Base-by-base conservation (phyloP, 202 grass and related monocot genomes). In the Eragrostis tef region DNA sequence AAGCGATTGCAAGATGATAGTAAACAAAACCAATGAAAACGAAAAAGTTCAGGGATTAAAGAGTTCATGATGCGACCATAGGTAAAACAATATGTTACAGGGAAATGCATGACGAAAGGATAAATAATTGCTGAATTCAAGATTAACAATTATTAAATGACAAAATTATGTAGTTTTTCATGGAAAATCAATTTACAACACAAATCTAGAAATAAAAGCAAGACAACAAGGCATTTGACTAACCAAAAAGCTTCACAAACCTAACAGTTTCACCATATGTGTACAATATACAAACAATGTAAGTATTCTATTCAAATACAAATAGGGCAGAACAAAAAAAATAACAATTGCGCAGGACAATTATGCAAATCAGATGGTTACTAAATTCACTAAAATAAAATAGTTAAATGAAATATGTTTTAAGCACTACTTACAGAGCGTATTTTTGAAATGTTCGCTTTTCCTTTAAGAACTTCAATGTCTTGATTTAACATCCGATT, bases 401-500 rank as follows among this genome's bases (percentile, higher is more conserved):
- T 63, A 31, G 4, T 70, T 74, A 41, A 66, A 47, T 61, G 44
- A 59, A 11, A 70, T 64, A 27, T 39, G 26, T 20, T 19, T 22
- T 56, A 25, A 80, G 57, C 57, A 79, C 16, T 62, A 69, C 92
- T 85, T 93, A 98, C 96, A 69, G 90, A 85, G 70, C 80, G 78
- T 56, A 95, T 85, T 82, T 87, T 91, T 59, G 80, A 94, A 88
- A 90, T 88, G 73, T 98, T 98, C 15, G 91, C 85, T 71, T 93
- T 98, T 67, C 83, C 87, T 90, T 98, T 98, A 81, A 98, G 88
- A 71, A 92, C 60, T 86, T 95, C 90, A 74, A 90, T 84, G 85
- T 98, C 96, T 53, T 60, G 77, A 86, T 93, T 89, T 84, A 98
- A 79, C 67, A 83, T 90, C 77, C 95, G 87, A 65, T 90, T 98